Base-by-base conservation (phyloP, 148 eudicot genomes). In the Rhododendron henanense region DNA sequence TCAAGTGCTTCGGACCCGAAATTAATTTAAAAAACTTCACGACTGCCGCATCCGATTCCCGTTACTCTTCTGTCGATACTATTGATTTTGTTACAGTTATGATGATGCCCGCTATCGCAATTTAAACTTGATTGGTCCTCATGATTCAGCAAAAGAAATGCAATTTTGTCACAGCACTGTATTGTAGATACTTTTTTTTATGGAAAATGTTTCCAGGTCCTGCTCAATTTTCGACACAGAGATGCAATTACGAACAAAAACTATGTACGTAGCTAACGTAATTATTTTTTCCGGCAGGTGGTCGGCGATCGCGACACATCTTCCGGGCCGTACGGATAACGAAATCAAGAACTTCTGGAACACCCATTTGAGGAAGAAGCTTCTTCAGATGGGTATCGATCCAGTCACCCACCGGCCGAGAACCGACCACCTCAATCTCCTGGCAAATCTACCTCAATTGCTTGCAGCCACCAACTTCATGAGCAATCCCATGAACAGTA, bases 341-440 rank as follows among this genome's bases (percentile, higher is more conserved):
- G 95, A 93, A 80, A 92, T 93, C 69, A 93, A 87, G 71, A 87
- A 93, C 85, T 90, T 87, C 53, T 93, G 95, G 95, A 93, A 93
- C 73, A 91, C 95, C 9, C 92, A 92, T 44, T 39, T 93, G 21
- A 89, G 81, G 79, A 93, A 93, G 82, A 93, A 92, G 88, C 93
- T 93, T 19, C 91, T 93, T 4, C 93, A 90, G n/a, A 93, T 88
- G 92, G 95, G 95, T 31, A 92, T 93, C 5, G 95, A 93, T 84
- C 95, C 95, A 1, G 88, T 90, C 16, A 93, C 93, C 51, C 93
- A 93, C 85, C 88, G 84, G 75, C 95, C 93, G 59, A 87, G 93
- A 85, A 86, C 89, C 14, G 93, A 92, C 48, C 81, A 81, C 83
- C 75, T 82, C 59, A 78, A 83, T 76, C 89, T 93, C 35, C 85